Conservation (phyloP, 768 basidiomycete species). For the Psilocybe tampanensis region DNA sequence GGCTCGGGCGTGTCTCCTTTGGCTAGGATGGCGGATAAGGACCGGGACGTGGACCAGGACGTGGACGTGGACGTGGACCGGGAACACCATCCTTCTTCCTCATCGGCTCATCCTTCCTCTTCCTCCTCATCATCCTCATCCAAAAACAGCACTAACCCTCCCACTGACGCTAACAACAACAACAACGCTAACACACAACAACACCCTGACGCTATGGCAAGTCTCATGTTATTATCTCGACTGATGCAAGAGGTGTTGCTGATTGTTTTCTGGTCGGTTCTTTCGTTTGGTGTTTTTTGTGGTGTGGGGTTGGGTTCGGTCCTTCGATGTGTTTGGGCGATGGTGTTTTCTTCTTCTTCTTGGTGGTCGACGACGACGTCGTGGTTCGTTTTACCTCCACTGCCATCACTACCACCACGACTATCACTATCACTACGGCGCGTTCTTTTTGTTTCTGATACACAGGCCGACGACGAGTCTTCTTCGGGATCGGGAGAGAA, state of each 20-base stretch:
- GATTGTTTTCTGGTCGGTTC: slow-evolving; percentile 17
- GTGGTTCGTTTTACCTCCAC: no score
- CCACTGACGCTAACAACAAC: no score
- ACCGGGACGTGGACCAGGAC: no score
- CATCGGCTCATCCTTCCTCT: not conserved
- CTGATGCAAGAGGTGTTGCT: slow-evolving; percentile 14
- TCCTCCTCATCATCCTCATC: not conserved
- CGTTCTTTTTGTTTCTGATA: not conserved
- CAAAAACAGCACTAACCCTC: not conserved
- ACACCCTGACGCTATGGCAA: slow-evolving; percentile 15
- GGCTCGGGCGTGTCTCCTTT: no score
- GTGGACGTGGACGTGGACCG: no score
- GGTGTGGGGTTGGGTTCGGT: not conserved
- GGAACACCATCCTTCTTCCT: no score
- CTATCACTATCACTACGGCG: not conserved
- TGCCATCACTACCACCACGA: no score
- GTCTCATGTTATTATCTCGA: slow-evolving; percentile 17
- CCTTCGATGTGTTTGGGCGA: no score
- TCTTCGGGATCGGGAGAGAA: not conserved
- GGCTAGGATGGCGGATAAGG: no score
- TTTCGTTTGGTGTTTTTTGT: slow-evolving; percentile 5
- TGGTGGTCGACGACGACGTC: no score
- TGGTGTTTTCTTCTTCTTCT: no score
- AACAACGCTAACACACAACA: not conserved
- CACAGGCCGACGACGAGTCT: not conserved